Evolutionary conservation across 805 yeast species (phyloP).

Genomic region (Candida corydali): DNA sequence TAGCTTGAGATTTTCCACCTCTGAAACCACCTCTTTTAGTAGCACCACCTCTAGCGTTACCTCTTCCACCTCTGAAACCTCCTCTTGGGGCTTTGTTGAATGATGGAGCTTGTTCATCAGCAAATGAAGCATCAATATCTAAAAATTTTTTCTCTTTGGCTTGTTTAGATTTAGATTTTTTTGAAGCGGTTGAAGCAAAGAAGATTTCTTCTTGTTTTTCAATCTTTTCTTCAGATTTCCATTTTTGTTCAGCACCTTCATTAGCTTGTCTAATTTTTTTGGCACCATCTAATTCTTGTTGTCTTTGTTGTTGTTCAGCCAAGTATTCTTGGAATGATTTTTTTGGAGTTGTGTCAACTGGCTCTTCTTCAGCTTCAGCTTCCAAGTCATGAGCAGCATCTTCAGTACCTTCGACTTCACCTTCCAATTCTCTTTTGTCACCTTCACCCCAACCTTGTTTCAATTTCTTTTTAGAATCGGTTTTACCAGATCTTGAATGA

Average conservation of each 20-base stretch:
- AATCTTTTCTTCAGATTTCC: conserved; percentile 52
- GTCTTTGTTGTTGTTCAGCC: conserved; percentile 54
- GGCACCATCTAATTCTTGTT: conserved; percentile 34
- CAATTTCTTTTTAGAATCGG: conserved; percentile 80
- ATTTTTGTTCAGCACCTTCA: conserved; percentile 53
- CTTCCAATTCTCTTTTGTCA: conserved; percentile 59
- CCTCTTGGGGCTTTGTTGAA: conserved; percentile 25
- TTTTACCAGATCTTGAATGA: conserved; percentile 78
- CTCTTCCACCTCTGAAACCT: conserved; percentile 27
- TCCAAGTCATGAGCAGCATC: conserved; percentile 40
- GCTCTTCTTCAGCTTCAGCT: conserved; percentile 45
- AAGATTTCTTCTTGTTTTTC: conserved; percentile 62
- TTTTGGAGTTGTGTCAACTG: conserved; percentile 44
- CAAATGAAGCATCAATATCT: conserved; percentile 69
- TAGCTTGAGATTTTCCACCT: conserved; percentile 35
- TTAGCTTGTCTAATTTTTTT: conserved; percentile 47
- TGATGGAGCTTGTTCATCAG: conserved; percentile 47
- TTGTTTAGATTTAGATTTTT: conserved; percentile 68
- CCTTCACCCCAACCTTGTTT: conserved; percentile 88
- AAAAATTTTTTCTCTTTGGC: conserved; percentile 77
- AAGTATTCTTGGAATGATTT: conserved; percentile 86
- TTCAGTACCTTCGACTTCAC: conserved; percentile 48
- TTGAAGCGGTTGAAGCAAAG: conserved; percentile 56
- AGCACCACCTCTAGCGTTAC: conserved; percentile 26
- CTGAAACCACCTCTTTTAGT: conserved; percentile 49